These are phyloP conservation scores for Ustilago shanxiensis DNA, from an alignment of 1,284 basidiomycete genomes.

Conservation along the genomic window DNA sequence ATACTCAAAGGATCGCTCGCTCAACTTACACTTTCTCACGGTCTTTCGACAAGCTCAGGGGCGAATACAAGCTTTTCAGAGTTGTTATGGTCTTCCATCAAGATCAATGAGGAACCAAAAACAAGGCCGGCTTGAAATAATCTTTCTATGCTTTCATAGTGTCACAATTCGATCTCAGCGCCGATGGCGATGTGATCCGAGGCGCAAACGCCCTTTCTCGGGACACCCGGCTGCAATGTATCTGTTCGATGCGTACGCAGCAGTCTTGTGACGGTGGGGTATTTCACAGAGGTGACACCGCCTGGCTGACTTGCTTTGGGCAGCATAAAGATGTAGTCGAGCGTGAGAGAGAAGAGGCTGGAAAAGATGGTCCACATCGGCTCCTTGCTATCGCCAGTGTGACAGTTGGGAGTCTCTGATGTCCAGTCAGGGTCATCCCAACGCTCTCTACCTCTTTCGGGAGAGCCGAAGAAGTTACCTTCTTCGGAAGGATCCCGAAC, in stretches of 20 bases:
- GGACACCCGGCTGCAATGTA: constrained; percentile 81
- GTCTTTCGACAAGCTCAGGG: not conserved
- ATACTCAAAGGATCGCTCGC: not conserved
- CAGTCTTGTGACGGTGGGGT: constrained; percentile 75
- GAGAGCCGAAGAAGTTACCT: constrained; percentile 57
- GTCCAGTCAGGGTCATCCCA: constrained; percentile 58
- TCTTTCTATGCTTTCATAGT: not conserved
- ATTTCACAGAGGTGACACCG: constrained; percentile 8
- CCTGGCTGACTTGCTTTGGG: constrained; percentile 49
- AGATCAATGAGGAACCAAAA: too few relatives aligned
- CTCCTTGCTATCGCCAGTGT: constrained; percentile 56
- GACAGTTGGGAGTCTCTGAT: constrained; percentile 49
- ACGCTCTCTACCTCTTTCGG: constrained; percentile 54
- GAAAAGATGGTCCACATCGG: constrained; percentile 69
- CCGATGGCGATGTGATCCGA: constrained; percentile 88
- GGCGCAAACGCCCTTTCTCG: constrained; percentile 82
- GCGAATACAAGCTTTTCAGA: not conserved
- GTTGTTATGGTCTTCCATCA: too few relatives aligned
- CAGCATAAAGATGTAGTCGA: constrained; percentile 82
- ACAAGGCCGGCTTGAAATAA: not conserved
- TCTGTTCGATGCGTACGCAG: constrained; percentile 78
- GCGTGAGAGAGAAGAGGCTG: constrained; percentile 64
- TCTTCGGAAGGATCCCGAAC: constrained; percentile 32
- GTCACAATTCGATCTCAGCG: constrained; percentile 56
- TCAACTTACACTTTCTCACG: not conserved